A percentile compares a stretch with the other conserved stretches of the same genome.
Evolutionary conservation across 495 filamentous ascomycete species (phyloP).

Genomic region (Polyplosphaeria fusca): DNA sequence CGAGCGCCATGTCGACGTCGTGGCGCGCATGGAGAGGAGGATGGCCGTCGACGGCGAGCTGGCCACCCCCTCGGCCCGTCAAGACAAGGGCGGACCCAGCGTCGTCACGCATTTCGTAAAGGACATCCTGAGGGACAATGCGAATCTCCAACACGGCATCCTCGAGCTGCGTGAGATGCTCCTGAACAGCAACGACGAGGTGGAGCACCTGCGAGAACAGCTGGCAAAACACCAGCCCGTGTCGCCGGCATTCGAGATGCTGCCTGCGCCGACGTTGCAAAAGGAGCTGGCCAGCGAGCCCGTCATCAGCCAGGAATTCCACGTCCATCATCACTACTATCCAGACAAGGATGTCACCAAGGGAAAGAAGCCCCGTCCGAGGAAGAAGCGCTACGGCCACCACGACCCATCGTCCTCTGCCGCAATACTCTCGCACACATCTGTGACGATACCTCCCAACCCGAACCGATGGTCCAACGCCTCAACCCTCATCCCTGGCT

Average conservation of each 20-base stretch:
- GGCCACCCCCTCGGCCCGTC: slow-evolving; percentile 61
- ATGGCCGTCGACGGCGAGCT: slow-evolving; percentile 67
- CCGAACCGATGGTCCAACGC: slow-evolving; percentile 62
- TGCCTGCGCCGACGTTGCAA: slow-evolving; percentile 51
- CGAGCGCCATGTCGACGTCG: slow-evolving; percentile 74
- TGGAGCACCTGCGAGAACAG: slow-evolving; percentile 80
- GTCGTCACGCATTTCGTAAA: slow-evolving; percentile 92
- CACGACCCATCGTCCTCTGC: slow-evolving; percentile 50
- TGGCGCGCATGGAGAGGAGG: slow-evolving; percentile 75
- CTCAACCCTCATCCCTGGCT: slow-evolving; percentile 64
- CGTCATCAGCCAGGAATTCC: slow-evolving; percentile 66
- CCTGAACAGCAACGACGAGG: slow-evolving; percentile 88
- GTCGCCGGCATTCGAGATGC: slow-evolving; percentile 43
- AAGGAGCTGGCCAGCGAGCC: slow-evolving; percentile 56
- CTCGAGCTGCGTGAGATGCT: slow-evolving; percentile 89
- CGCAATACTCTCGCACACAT: slow-evolving; percentile 61
- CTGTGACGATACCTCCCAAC: slow-evolving; percentile 56
- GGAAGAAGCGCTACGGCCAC: slow-evolving; percentile 60
- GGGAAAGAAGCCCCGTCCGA: slow-evolving; percentile 57
- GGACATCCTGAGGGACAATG: slow-evolving; percentile 93
- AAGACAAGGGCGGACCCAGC: slow-evolving; percentile 52
- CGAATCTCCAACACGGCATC: slow-evolving; percentile 83
- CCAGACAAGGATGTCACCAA: slow-evolving; percentile 45
- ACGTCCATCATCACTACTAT: slow-evolving; percentile 93
- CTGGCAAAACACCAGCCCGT: slow-evolving; percentile 72